phyloP scores from a whole-genome alignment of 140 eudicot genomes.

The Ambrosia hybrid region DNA sequence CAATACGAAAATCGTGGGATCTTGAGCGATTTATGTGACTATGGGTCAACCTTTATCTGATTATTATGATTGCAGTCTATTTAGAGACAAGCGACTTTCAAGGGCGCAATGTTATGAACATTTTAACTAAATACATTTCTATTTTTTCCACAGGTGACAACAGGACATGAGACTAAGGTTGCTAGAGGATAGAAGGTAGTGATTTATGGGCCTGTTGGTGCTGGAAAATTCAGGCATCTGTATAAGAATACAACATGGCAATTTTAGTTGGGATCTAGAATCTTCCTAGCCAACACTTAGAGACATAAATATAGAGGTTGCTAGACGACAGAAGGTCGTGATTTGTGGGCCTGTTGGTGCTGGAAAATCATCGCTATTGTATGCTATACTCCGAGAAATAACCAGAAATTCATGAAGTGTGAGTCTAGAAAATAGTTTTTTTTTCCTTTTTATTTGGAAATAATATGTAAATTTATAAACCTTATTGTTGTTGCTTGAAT shows the following conservation, averaged over 20 bases:
- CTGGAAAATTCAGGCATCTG: slow-evolving; percentile 46
- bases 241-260: slow-evolving; percentile 44
- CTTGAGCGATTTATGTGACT: too few relatives aligned
- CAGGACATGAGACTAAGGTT: too few relatives aligned
- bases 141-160: too few relatives aligned
- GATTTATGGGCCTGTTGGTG: neutral
- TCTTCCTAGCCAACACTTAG: slow-evolving; percentile 33
- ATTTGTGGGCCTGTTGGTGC: slow-evolving; percentile 79
- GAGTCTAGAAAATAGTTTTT: slow-evolving; percentile 19
- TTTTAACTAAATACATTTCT: too few relatives aligned
- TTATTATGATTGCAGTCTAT: too few relatives aligned
- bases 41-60: too few relatives aligned
- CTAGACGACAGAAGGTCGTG: slow-evolving; percentile 56
- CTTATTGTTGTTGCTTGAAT: neutral
- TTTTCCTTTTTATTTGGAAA: too few relatives aligned
- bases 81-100: too few relatives aligned
- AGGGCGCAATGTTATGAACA: too few relatives aligned
- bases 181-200: too few relatives aligned
- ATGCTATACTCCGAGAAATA: slow-evolving; percentile 66
- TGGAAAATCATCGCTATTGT: slow-evolving; percentile 72
- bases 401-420: slow-evolving; percentile 57
- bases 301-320: slow-evolving; percentile 43
- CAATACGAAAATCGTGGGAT: too few relatives aligned
- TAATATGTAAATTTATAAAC: neutral
- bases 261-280: slow-evolving; percentile 66